phyloP scores from a whole-genome alignment of 495 filamentous ascomycete genomes.

The Penicillium coffeae region DNA sequence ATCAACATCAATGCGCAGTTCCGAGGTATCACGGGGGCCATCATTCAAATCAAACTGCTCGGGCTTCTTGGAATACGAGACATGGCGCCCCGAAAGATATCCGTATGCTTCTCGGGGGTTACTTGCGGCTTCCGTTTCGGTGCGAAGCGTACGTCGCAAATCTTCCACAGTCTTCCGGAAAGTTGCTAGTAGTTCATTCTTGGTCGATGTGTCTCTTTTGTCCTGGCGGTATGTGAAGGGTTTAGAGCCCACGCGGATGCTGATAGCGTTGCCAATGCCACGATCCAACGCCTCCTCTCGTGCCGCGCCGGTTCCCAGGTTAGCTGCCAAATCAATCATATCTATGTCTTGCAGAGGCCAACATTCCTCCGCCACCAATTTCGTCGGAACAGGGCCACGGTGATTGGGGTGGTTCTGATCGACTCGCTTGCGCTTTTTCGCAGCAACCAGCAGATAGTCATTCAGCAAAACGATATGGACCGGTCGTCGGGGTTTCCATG shows the following conservation, averaged over 20 bases:
- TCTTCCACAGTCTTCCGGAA: slow-evolving; percentile 93
- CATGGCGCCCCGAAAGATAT: slow-evolving; percentile 52
- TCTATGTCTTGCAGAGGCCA: slow-evolving; percentile 94
- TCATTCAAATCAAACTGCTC: slow-evolving; percentile 63
- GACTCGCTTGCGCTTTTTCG: slow-evolving; percentile 81
- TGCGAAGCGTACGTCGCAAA: slow-evolving; percentile 72
- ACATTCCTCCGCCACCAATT: slow-evolving; percentile 87
- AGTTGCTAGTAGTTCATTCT: slow-evolving; percentile 72
- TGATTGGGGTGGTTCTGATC: slow-evolving; percentile 59
- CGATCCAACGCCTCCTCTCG: slow-evolving; percentile 56
- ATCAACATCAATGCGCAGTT: slow-evolving; percentile 88
- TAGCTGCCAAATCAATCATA: slow-evolving; percentile 75
- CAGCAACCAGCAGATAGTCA: slow-evolving; percentile 87
- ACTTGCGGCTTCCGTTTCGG: slow-evolving; percentile 76
- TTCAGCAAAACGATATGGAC: slow-evolving; percentile 91
- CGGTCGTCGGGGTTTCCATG: slow-evolving; percentile 81
- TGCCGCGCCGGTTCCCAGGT: slow-evolving; percentile 53
- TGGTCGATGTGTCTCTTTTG: slow-evolving; percentile 68
- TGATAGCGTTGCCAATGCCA: slow-evolving; percentile 81
- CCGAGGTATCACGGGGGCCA: slow-evolving; percentile 63
- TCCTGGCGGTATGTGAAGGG: slow-evolving; percentile 90
- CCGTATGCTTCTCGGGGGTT: slow-evolving; percentile 77
- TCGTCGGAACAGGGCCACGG: slow-evolving; percentile 60
- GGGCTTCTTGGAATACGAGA: slow-evolving; percentile 25
- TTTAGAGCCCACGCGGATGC: slow-evolving; percentile 82